A percentile compares a stretch with the other conserved stretches of the same genome.
phyloP scores from a whole-genome alignment of 2,329 filamentous ascomycete species.

The Aureobasidium namibiae region DNA sequence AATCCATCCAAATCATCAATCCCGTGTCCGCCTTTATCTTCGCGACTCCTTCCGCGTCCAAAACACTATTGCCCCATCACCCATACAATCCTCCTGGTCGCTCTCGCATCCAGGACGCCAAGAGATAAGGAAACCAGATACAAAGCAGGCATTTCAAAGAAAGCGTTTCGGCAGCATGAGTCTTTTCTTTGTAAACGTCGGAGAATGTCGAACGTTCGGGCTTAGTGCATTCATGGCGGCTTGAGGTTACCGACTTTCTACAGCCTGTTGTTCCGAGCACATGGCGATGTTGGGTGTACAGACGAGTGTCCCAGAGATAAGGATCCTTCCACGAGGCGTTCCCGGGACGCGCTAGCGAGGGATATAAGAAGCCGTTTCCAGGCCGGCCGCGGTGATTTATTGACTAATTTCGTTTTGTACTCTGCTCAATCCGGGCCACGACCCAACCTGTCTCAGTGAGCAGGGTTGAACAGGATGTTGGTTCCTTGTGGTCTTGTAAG shows the following conservation, averaged over 20 bases:
- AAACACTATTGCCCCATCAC: background rate
- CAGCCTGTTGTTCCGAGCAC: background rate
- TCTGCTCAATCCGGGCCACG: background rate
- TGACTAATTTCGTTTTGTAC: conserved; percentile 11
- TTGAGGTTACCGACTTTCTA: background rate
- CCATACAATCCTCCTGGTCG: background rate
- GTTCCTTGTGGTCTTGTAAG: background rate
- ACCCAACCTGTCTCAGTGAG: background rate
- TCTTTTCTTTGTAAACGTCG: conserved; percentile 1
- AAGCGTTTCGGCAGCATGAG: background rate
- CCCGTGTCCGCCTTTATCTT: background rate
- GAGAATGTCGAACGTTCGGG: background rate
- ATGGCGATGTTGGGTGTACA: background rate
- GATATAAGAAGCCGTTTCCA: conserved; percentile 6
- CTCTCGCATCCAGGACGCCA: background rate
- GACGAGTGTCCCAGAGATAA: conserved; percentile 6
- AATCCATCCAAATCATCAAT: background rate
- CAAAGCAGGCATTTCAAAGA: background rate
- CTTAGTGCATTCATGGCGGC: background rate
- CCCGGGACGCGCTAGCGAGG: background rate
- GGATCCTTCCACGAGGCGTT: conserved; percentile 9
- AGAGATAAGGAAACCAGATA: conserved; percentile 7
- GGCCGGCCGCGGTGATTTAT: background rate
- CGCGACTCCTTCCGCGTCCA: conserved; percentile 1
- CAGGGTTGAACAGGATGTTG: background rate